Percentiles rank a stretch among this genome's conserved stretches.
These are phyloP conservation scores for Tuber indicum DNA, from an alignment of 495 filamentous ascomycete genomes.

Conservation along the genomic window DNA sequence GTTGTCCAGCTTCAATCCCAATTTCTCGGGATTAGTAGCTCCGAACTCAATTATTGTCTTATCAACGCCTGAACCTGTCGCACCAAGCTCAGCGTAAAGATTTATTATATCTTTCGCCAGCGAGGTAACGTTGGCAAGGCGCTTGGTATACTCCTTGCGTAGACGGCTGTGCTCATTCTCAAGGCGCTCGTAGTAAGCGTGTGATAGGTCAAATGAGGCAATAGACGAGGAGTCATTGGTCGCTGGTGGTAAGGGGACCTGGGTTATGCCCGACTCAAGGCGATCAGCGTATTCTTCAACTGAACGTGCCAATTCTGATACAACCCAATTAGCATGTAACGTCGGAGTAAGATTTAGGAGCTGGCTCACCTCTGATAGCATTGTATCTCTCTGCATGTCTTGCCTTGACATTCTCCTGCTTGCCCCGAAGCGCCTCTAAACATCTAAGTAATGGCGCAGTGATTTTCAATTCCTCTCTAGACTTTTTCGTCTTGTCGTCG, in stretches of 20 bases:
- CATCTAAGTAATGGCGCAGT: constrained; percentile 76
- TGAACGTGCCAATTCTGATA: constrained; percentile 77
- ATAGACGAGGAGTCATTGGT: constrained; percentile 66
- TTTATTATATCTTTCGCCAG: constrained; percentile 79
- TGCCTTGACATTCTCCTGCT: constrained; percentile 68
- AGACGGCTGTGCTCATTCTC: constrained; percentile 88
- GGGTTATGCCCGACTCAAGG: constrained; percentile 77
- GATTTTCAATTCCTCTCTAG: constrained; percentile 58
- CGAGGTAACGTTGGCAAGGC: constrained; percentile 65
- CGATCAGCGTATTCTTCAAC: constrained; percentile 92
- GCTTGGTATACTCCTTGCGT: constrained; percentile 86
- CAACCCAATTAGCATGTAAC: constrained; percentile 21
- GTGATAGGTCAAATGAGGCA: constrained; percentile 78
- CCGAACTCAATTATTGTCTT: constrained; percentile 76
- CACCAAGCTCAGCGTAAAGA: constrained; percentile 91
- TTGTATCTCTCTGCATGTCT: constrained; percentile 84
- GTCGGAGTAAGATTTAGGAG: neutral
- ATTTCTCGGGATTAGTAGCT: constrained; percentile 81
- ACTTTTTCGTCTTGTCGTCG: constrained; percentile 63
- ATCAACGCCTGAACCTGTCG: constrained; percentile 87
- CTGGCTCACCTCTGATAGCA: constrained; percentile 76
- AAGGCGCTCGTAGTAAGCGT: constrained; percentile 75
- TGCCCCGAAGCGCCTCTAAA: constrained; percentile 72
- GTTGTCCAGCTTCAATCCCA: constrained; percentile 84
- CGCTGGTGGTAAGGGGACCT: constrained; percentile 72